Evolutionary conservation across 208 protist species (phyloP).

Genomic region (Crithidia bombi): DNA sequence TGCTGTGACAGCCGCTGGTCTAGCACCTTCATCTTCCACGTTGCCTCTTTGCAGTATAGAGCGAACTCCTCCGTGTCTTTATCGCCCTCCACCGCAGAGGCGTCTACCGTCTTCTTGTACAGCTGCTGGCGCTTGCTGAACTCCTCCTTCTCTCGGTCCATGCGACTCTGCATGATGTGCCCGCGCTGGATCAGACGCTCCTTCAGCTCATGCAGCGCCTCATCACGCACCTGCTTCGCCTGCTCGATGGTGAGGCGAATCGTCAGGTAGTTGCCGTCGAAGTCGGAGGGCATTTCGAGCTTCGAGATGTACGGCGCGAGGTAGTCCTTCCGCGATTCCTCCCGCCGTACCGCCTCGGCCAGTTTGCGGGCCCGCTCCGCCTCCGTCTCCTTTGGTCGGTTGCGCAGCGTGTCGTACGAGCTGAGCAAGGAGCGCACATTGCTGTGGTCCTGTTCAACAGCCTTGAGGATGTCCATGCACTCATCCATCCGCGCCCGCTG

Average conservation of each 20-base stretch:
- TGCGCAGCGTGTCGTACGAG: slow-evolving; percentile 90
- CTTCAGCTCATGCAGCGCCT: slow-evolving; percentile 86
- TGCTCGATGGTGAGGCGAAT: slow-evolving; percentile 76
- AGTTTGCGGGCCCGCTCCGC: slow-evolving; percentile 68
- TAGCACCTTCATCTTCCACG: slow-evolving; percentile 90
- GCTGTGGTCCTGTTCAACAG: slow-evolving; percentile 49
- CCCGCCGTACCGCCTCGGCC: slow-evolving; percentile 65
- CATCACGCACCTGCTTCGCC: slow-evolving; percentile 83
- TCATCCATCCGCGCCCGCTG: slow-evolving; percentile 63
- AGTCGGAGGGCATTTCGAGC: slow-evolving; percentile 62
- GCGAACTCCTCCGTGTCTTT: slow-evolving; percentile 87
- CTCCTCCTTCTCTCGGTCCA: slow-evolving; percentile 90
- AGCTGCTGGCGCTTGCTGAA: slow-evolving; percentile 70
- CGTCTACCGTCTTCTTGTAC: slow-evolving; percentile 78
- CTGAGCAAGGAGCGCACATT: slow-evolving; percentile 54
- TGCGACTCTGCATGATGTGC: slow-evolving; percentile 90
- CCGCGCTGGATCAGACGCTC: slow-evolving; percentile 91
- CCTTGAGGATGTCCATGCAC: slow-evolving; percentile 61
- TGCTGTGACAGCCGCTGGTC: slow-evolving; percentile 88
- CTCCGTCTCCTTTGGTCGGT: slow-evolving; percentile 85
- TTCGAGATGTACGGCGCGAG: slow-evolving; percentile 91
- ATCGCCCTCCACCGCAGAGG: slow-evolving; percentile 63
- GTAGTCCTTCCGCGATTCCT: slow-evolving; percentile 88
- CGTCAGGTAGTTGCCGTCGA: slow-evolving; percentile 79
- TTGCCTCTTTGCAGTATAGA: slow-evolving; percentile 89